Base-by-base conservation (phyloP, 306 rosid species). In the Geum urbanum region DNA sequence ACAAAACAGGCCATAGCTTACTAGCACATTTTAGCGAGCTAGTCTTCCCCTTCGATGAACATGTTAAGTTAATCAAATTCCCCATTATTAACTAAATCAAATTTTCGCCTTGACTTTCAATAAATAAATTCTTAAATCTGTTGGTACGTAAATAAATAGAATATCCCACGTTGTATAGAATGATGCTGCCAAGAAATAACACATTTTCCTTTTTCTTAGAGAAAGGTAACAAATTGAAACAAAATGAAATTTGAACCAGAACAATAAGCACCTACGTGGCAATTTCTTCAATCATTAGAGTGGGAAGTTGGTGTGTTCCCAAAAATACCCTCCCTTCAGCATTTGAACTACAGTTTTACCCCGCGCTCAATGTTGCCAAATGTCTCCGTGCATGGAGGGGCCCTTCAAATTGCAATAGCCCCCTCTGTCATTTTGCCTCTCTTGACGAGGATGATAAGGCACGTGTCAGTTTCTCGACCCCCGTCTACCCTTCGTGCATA, bases 391-490 rank as follows among this genome's bases (percentile, higher is more conserved):
- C 60, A 50, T 1, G 51, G 39, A 76, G 62, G 81, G 74, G n/a
- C n/a, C n/a, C n/a, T n/a, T n/a, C n/a, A 75, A 6, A 60, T 64
- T 69, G 20, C 32, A 27, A 2, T 9, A 1, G 5, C 41, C 61
- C 47, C 60, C 20, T 37, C 49, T 0, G 40, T 8, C 22, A 50
- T 4, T 4, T 8, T 22, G n/a, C 15, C 6, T 15, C 3, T 35
- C 6, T 0, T n/a, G 3, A 15, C 56, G 52, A 74, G 69, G 80
- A 77, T 81, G 84, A 79, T 48, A 12, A n/a, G 48, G 82, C 82
- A 87, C 96, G 96, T 86, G 95, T 83, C 85, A 5, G 27, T 0
- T 56, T 79, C 74, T 69, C 51, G n/a, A 20, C 83, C 83, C 83
- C 91, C 73, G 41, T 69, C 78, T 73, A 72, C 72, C 78, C 77